phyloP scores from a whole-genome alignment of 176 grass and related monocot species.

The Rhynchospora breviuscula region DNA sequence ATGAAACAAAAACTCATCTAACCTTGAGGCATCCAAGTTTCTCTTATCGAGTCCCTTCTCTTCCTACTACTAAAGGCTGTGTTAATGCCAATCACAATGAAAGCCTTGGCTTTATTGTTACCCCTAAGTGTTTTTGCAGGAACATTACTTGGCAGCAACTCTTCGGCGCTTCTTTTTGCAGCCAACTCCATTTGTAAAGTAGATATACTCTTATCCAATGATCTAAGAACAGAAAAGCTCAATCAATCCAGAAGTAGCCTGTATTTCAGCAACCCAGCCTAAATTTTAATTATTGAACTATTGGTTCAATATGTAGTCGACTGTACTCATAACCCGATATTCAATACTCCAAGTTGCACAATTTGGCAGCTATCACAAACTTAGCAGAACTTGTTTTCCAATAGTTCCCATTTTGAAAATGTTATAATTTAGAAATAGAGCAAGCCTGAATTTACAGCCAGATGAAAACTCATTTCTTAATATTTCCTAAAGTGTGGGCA shows the following conservation, averaged over 20 bases:
- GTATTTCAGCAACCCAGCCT: not conserved
- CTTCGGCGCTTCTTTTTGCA: conserved; percentile 61
- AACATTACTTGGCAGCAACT: conserved; percentile 39
- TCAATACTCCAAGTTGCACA: not conserved
- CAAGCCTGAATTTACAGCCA: not conserved
- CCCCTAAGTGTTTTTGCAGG: conserved; percentile 35
- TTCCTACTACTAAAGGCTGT: conserved; percentile 94
- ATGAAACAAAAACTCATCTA: conserved; percentile 1
- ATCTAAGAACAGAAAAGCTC: conserved; percentile 50
- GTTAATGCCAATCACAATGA: conserved; percentile 89
- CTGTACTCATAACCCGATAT: not conserved
- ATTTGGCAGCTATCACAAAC: conserved; percentile 26
- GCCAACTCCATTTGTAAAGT: conserved; percentile 97
- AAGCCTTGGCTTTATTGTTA: conserved; percentile 58
- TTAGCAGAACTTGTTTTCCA: conserved; percentile 1
- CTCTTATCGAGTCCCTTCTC: conserved; percentile 78
- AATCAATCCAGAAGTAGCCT: not conserved
- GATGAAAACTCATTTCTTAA: not conserved
- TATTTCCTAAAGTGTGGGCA: conserved; percentile 4
- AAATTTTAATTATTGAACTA: not conserved
- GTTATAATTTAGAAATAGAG: not conserved
- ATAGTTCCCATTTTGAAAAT: not conserved
- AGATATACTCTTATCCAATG: conserved; percentile 93
- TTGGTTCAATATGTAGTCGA: not conserved
- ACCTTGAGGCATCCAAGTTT: conserved; percentile 99